Evolutionary conservation across 306 rosid genomes (phyloP).

Genomic region (Sicyos edulis): DNA sequence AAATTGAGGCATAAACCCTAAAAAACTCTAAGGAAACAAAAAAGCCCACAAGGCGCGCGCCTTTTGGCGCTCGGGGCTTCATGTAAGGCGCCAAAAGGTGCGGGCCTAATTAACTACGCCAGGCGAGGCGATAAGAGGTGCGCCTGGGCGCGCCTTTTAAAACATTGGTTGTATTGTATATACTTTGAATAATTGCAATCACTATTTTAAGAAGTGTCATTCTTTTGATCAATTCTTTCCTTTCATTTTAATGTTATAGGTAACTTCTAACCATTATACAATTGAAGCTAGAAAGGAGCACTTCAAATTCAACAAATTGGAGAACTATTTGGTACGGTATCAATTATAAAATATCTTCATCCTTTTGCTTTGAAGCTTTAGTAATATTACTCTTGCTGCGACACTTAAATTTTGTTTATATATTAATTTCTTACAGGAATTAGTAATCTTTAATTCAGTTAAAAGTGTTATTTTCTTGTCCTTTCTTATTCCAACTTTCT

Average conservation of each 20-base stretch:
- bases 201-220: background rate
- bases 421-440: no score
- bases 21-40: no score
- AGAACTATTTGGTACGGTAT: conserved; percentile 61
- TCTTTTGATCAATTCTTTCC: conserved; percentile 3
- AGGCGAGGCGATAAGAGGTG: no score
- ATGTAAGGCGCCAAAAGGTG: no score
- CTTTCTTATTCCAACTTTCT: conserved; percentile 18
- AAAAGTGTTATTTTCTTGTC: conserved; percentile 3
- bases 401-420: background rate
- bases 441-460: background rate
- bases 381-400: conserved; percentile 20
- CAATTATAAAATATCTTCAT: background rate
- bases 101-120: no score
- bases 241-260: conserved; percentile 46
- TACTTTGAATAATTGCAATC: background rate
- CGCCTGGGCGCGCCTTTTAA: no score
- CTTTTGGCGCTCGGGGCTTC: no score
- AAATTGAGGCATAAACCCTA: no score
- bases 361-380: conserved; percentile 6
- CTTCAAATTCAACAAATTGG: conserved; percentile 76
- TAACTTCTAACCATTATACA: conserved; percentile 73
- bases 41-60: no score
- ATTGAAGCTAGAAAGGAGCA: conserved; percentile 87
- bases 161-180: background rate